phyloP scores from a whole-genome alignment of 2,329 filamentous ascomycete genomes.

The Alternaria triticina region DNA sequence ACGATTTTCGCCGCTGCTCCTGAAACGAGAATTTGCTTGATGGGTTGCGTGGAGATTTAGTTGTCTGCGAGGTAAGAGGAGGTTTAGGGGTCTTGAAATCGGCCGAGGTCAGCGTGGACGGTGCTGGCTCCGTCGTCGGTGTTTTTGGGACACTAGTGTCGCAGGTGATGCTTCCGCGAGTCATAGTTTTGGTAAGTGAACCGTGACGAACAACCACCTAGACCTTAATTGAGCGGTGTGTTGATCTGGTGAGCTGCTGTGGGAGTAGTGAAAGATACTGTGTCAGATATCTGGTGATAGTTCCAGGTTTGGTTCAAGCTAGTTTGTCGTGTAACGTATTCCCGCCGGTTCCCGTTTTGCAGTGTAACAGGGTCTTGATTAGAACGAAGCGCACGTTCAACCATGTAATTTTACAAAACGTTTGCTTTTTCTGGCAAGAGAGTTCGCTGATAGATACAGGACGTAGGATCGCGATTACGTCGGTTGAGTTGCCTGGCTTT shows the following conservation, averaged over 20 bases:
- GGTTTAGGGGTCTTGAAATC: neutral
- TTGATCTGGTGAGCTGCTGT: neutral
- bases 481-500: neutral
- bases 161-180: slow-evolving; percentile 2
- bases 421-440: neutral
- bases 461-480: neutral
- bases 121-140: slow-evolving; percentile 5
- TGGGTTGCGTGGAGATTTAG: slow-evolving; percentile 18
- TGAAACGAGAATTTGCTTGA: slow-evolving; percentile 24
- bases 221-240: neutral
- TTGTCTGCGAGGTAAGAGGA: slow-evolving; percentile 2
- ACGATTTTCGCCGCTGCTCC: slow-evolving; percentile 25
- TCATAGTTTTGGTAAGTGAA: slow-evolving; percentile 10
- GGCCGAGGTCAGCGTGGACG: neutral
- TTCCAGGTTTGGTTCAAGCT: neutral
- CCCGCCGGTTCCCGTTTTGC: neutral
- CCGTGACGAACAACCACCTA: neutral
- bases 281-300: neutral
- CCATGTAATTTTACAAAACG: neutral
- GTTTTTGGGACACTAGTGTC: slow-evolving; percentile 6
- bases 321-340: neutral
- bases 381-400: neutral
- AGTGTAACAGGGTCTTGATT: neutral
- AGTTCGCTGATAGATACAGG: neutral
- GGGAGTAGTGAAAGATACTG: neutral